Base-by-base conservation (phyloP, 2,329 filamentous ascomycete genomes). In the Daldinia sp. region DNA sequence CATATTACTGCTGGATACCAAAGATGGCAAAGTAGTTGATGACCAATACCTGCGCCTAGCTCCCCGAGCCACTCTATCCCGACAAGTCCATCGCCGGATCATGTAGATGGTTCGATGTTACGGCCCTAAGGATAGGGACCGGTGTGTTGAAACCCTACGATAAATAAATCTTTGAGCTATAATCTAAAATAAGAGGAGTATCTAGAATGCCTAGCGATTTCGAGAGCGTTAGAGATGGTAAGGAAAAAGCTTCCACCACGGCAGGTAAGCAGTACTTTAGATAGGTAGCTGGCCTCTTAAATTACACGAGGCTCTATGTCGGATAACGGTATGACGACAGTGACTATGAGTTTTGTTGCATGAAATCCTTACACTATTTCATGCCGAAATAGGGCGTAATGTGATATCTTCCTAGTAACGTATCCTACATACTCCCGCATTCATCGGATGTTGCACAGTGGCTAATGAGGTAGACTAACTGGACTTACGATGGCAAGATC, bases 1-100 rank as follows among this genome's bases (percentile, higher is more conserved):
- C 10, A 54, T 25, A 63, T 61, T 53, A 54, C 35, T 59, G 48
- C 23, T 51, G 27, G 23, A 58, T 27, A 23, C 56, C 43, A 58
- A 58, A 34, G 43, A 57, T n/a, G 32, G 43, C 25, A 50, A 54
- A 53, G 25, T 56, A 58, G 19, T 59, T 35, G 35, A 43, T 53
- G 53, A 55, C 37, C 57, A 29, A 57, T 58, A 15, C 34, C 49
- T 41, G 52, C 58, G 29, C 34, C 54, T 25, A 52, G 23, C 37
- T 50, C 2, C n/a, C 32, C 17, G 56, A 58, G 49, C 57, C 53
- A 56, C 32, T 54, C 9, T 45, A 35, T 23, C 39, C 21, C 30
- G 39, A 21, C 53, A 47, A 61, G 60, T 32, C 37, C 35, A 37
- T 49, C 45, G 58, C 30, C 25, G 43, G 39, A 17, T 15, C 7